Base-by-base conservation (phyloP, 2,329 filamentous ascomycete species). In the Apiospora kogelbergensis region DNA sequence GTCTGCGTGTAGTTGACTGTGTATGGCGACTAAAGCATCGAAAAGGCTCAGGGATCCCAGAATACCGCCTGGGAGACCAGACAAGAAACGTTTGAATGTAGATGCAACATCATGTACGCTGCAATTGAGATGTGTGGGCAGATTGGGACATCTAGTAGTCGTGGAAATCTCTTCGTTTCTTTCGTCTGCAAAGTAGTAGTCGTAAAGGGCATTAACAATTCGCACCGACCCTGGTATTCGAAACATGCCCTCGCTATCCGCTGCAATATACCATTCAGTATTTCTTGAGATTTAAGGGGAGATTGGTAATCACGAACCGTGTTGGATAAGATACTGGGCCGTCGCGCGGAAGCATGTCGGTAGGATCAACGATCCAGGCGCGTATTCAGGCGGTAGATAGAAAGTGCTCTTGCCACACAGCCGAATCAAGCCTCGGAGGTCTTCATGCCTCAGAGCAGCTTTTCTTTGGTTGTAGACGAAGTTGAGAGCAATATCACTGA, bases 271-370 rank as follows among this genome's bases (percentile, higher is more conserved):
- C 79, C 37, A 78, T 74, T 68, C 65, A 26, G n/a, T 13, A 30
- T 42, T 11, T 10, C 42, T 22, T 53, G 24, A 3, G 11, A 37
- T 11, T 40, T 41, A 67, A 3, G 3, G 17, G 20, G 42, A 15
- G 15, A 37, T 13, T 13, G 7, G 20, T 22, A n/a, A 69, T 41
- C 44, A 67, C 65, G 7, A 46, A 88, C 87, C 86, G 76, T 91
- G 80, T 64, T 90, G 86, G 3, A 89, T 82, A 11, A 92, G 82
- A 75, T 89, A 85, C 71, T 91, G 88, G n/a, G 87, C 89, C 10
- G 88, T 89, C 11, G 90, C 90, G 60, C 90, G 88, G 65, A 92
- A 83, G 72, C 90, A 91, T 4, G 90, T 91, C 10, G 90, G 90
- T 40, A 92, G 79, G 22, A 86, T 79, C 33, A 92, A 78, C 30